Evolutionary conservation across 352 stramenopile genomes (phyloP).

Genomic region (Phytophthora boehmeriae): DNA sequence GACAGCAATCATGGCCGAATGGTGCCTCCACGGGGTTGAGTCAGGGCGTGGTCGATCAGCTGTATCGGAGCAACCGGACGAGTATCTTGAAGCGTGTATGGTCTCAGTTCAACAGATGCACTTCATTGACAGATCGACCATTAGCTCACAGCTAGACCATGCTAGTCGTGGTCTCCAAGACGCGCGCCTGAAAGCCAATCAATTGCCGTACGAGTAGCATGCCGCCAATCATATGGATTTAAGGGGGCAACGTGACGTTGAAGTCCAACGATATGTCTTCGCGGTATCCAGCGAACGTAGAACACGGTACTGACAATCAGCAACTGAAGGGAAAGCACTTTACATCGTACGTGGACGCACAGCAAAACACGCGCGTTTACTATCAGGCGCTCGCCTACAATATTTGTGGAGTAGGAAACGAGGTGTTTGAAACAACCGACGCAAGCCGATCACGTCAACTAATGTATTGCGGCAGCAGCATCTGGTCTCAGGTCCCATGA

Average conservation of each 20-base stretch:
- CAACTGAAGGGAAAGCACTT: no score
- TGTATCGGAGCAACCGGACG: constrained; percentile 7
- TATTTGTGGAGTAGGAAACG: not conserved
- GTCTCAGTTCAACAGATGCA: constrained; percentile 3
- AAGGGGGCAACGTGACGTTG: not conserved
- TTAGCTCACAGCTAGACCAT: constrained; percentile 7
- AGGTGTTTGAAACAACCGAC: not conserved
- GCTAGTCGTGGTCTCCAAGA: constrained; percentile 2
- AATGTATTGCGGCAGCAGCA: not conserved
- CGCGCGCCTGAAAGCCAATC: not conserved
- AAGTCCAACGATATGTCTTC: not conserved
- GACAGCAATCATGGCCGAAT: constrained; percentile 5
- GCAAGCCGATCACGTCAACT: not conserved
- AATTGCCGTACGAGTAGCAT: not conserved
- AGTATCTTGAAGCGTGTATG: constrained; percentile 19
- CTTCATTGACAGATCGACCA: not conserved
- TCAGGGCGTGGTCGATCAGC: no score
- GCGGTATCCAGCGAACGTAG: not conserved
- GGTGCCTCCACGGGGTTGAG: no score
- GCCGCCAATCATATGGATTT: no score
- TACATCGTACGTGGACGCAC: not conserved
- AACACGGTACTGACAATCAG: not conserved
- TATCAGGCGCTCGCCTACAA: not conserved
- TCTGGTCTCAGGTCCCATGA: constrained; percentile 23
- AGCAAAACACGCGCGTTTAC: not conserved